phyloP scores from a whole-genome alignment of 2,329 filamentous ascomycete species.

The Talaromyces islandicus region DNA sequence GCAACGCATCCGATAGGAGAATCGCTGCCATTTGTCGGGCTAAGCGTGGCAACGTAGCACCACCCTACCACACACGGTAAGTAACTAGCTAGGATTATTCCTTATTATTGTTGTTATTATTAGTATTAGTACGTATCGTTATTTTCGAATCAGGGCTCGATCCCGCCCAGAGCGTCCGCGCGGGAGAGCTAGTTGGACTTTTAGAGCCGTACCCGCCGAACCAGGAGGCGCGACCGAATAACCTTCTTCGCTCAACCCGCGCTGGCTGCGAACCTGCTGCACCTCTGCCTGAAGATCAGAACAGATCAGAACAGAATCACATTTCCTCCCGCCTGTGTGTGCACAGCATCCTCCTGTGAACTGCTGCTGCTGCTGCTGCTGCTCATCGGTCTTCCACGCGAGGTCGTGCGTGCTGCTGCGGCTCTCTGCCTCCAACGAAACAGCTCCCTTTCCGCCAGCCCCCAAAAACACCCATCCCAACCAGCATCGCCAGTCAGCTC shows the following conservation, averaged over 20 bases:
- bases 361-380: background rate
- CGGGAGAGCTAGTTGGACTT: background rate
- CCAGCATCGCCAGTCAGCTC: constrained; percentile 15
- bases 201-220: background rate
- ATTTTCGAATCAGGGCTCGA: background rate
- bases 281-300: background rate
- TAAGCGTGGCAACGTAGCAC: background rate
- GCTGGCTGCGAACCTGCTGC: background rate
- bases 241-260: background rate
- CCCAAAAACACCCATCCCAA: constrained; percentile 1
- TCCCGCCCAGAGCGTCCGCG: background rate
- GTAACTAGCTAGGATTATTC: background rate
- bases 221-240: background rate
- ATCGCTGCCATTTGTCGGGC: background rate
- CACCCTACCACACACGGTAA: background rate
- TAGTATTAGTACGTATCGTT: background rate
- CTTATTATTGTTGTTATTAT: background rate
- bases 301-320: background rate
- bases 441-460: background rate
- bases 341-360: background rate
- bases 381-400: background rate
- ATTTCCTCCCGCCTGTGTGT: background rate
- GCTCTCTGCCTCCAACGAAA: background rate
- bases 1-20: background rate
- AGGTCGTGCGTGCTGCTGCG: background rate